phyloP scores from a whole-genome alignment of 495 filamentous ascomycete species.

The Margaritispora aquatica region DNA sequence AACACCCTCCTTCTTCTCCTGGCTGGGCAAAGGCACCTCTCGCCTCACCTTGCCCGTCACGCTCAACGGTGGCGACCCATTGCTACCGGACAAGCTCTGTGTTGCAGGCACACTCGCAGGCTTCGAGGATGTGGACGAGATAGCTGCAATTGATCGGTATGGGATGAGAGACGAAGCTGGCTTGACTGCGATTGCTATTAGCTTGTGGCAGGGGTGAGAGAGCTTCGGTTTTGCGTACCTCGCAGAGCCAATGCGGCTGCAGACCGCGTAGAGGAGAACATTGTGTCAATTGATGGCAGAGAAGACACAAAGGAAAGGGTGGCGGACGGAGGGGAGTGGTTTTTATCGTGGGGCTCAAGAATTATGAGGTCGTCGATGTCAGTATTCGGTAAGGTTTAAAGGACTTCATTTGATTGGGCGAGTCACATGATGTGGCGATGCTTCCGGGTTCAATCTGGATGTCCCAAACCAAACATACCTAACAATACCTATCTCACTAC shows the following conservation, averaged over 20 bases:
- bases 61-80: constrained; percentile 25
- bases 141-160: constrained; percentile 48
- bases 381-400: neutral
- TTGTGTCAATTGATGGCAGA: constrained; percentile 31
- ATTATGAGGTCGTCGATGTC: constrained; percentile 11
- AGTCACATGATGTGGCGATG: neutral
- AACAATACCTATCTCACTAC: neutral
- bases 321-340: constrained; percentile 26
- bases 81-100: constrained; percentile 23
- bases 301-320: constrained; percentile 18
- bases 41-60: constrained; percentile 34
- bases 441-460: too few relatives aligned
- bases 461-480: neutral
- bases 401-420: constrained; percentile 2
- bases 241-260: constrained; percentile 62
- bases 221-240: constrained; percentile 38
- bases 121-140: constrained; percentile 57
- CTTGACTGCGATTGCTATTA: constrained; percentile 44
- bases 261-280: constrained; percentile 60
- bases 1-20: constrained; percentile 89
- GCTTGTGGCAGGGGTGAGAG: constrained; percentile 17
- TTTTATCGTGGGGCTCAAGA: constrained; percentile 1
- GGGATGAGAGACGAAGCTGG: constrained; percentile 54
- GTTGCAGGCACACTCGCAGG: constrained; percentile 40
- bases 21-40: constrained; percentile 82